phyloP scores from a whole-genome alignment of 176 grass and related monocot genomes.

The Bolboschoenus planiculmis region DNA sequence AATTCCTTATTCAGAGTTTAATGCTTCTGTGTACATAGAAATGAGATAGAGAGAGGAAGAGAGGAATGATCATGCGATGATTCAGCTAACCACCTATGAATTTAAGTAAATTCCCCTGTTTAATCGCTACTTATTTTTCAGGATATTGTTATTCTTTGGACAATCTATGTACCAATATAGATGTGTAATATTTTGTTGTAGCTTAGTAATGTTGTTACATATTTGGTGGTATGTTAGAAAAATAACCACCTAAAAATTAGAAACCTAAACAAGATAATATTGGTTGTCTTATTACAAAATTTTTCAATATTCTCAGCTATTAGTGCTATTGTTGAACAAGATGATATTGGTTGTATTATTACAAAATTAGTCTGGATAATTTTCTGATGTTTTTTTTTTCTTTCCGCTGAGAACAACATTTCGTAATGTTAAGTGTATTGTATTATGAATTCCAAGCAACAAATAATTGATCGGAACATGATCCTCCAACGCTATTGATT shows the following conservation, averaged over 20 bases:
- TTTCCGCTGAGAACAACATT: neutral
- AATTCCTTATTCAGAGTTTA: slow-evolving; percentile 34
- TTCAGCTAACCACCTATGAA: slow-evolving; percentile 79
- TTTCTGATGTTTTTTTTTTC: neutral
- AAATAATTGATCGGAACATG: neutral
- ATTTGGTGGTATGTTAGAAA: slow-evolving; percentile 17
- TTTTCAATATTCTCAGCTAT: neutral
- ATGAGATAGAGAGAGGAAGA: neutral
- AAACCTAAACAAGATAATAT: slow-evolving; percentile 22
- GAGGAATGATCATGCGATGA: slow-evolving; percentile 41
- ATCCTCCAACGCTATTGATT: neutral
- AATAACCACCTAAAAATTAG: slow-evolving; percentile 9
- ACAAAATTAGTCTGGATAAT: neutral
- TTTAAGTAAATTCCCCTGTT: slow-evolving; percentile 21
- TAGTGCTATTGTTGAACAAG: neutral
- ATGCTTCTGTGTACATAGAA: slow-evolving; percentile 62
- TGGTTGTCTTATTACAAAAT: neutral
- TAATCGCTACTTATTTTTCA: slow-evolving; percentile 13
- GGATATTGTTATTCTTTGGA: slow-evolving; percentile 69
- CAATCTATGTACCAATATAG: slow-evolving; percentile 15
- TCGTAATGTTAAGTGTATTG: neutral
- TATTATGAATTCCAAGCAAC: neutral
- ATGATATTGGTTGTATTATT: neutral
- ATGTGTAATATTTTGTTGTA: slow-evolving; percentile 27
- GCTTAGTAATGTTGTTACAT: slow-evolving; percentile 7